A percentile compares a stretch with the other conserved stretches of the same genome.
phyloP scores from a whole-genome alignment of 805 yeast genomes.

The Metschnikowia orientalis region DNA sequence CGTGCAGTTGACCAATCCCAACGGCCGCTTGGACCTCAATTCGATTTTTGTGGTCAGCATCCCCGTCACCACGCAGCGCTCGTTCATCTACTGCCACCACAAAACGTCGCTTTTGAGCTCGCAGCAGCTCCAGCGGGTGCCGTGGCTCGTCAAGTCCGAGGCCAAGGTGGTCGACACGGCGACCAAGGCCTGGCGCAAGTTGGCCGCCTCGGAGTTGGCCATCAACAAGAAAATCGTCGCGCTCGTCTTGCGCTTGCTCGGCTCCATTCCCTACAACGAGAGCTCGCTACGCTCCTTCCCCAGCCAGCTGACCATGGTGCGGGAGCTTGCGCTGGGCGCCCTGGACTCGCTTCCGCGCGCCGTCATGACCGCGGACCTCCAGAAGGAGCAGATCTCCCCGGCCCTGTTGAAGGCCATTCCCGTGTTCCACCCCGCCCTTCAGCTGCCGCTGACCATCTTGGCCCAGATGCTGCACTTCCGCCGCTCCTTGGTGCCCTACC shows the following conservation, averaged over 20 bases:
- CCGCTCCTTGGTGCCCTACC: slow-evolving; percentile 44
- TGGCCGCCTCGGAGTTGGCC: slow-evolving; percentile 50
- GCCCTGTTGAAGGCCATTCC: slow-evolving; percentile 38
- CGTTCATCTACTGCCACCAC: slow-evolving; percentile 69
- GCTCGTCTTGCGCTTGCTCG: slow-evolving; percentile 49
- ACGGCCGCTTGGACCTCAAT: slow-evolving; percentile 25
- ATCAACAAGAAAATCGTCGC: slow-evolving; percentile 58
- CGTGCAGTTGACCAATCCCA: no score
- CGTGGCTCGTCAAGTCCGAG: slow-evolving; percentile 40
- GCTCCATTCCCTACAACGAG: slow-evolving; percentile 76
- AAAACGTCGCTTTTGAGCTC: slow-evolving; percentile 26
- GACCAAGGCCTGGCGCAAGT: slow-evolving; percentile 55
- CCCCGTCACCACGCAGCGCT: slow-evolving; percentile 61
- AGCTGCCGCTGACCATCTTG: slow-evolving; percentile 27
- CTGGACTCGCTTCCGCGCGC: slow-evolving; percentile 9
- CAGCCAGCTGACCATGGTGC: slow-evolving; percentile 52
- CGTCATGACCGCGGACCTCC: slow-evolving; percentile 15
- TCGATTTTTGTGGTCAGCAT: slow-evolving; percentile 62
- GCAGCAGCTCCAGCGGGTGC: slow-evolving; percentile 25
- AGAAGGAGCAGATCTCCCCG: slow-evolving; percentile 17
- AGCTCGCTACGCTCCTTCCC: slow-evolving; percentile 73
- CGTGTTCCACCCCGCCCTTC: slow-evolving; percentile 36
- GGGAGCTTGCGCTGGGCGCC: slow-evolving; percentile 39
- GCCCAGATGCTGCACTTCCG: slow-evolving; percentile 42
- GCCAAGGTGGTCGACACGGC: slow-evolving; percentile 47